Evolutionary conservation across 2,329 filamentous ascomycete genomes (phyloP).

Genomic region (Cercospora sesami): DNA sequence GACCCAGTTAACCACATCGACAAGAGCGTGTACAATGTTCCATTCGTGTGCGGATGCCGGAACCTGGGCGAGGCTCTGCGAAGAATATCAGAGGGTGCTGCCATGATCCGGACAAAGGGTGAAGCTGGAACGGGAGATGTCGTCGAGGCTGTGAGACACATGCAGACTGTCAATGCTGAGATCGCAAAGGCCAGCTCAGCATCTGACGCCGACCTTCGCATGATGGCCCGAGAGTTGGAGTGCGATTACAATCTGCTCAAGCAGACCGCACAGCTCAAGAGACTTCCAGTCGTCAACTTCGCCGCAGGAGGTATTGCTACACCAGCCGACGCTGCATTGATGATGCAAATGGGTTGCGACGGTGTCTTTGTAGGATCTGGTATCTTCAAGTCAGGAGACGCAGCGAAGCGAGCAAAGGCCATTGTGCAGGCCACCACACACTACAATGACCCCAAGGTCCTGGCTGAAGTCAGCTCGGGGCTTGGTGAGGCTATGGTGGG

Average conservation of each 20-base stretch:
- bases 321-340: slow-evolving; percentile 90
- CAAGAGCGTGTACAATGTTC: slow-evolving; percentile 77
- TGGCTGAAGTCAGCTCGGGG: slow-evolving; percentile 84
- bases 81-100: slow-evolving; percentile 87
- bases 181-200: slow-evolving; percentile 70
- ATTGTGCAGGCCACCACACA: slow-evolving; percentile 95
- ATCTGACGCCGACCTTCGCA: slow-evolving; percentile 70
- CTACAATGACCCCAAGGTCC: slow-evolving; percentile 77
- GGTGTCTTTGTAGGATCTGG: slow-evolving; percentile 96
- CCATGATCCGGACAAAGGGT: slow-evolving; percentile 98
- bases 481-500: slow-evolving; percentile 98
- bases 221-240: slow-evolving; percentile 77
- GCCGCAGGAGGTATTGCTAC: slow-evolving; percentile 99
- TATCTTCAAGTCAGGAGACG: slow-evolving; percentile 96
- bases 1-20: slow-evolving; percentile 89
- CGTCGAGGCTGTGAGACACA: slow-evolving; percentile 93
- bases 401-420: slow-evolving; percentile 83
- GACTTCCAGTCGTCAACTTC: slow-evolving; percentile 95
- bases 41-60: slow-evolving; percentile 95
- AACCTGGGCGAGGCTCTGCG: slow-evolving; percentile 91
- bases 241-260: slow-evolving; percentile 76
- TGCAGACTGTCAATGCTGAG: slow-evolving; percentile 82
- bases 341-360: slow-evolving; percentile 99
- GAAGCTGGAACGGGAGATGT: slow-evolving; percentile 97
- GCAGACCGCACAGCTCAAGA: slow-evolving; percentile 81